Base-by-base conservation (phyloP, 192 early-diverging fungal genomes). In the Coemansia sp. region DNA sequence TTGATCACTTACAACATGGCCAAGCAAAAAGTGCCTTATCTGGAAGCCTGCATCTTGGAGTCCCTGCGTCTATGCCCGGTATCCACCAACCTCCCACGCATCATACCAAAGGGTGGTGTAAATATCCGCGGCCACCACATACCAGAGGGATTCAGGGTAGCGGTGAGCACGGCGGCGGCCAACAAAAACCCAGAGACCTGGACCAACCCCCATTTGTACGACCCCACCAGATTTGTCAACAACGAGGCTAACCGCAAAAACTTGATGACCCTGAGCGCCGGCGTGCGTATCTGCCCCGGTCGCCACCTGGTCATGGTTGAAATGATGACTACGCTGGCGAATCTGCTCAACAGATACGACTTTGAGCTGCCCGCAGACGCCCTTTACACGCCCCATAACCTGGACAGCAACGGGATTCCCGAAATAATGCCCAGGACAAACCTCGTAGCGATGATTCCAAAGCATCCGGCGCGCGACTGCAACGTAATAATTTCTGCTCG, bases 281-380 rank as follows among this genome's bases (percentile, higher is more conserved):
- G 79, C 3, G 79, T 76, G 42, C 74, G 74, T 17, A 61, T 64
- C 20, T 81, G 79, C 57, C 73, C 70, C 12, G 79, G 79, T 45
- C 52, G 70, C 34, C 63, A 73, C 22, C 68, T 81, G 38, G 74
- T 66, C 30, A 66, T 69, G 69, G 45, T 76, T 36, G 69, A 81
- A 56, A 69, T 81, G 64, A 42, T 64, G 28, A 67, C 69, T 16
- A 71, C 67, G 18, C 32, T 80, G 61, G 73, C 69, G n/a, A 80
- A 80, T 56, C 57, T 80, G n/a, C 66, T 80, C 49, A 76, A 72
- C 58, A 22, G 66, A 7, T 80, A 73, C 52, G 71, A 83, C 54
- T 60, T 78, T 33, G 22, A 14, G 34, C 54, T 79, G 18, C 71
- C 75, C 3, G 31, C 64, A 0, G 69, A 71, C 45, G 72, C 72